These are phyloP conservation scores for Metschnikowia kunwiensis DNA, from an alignment of 805 yeast genomes.

Conservation along the genomic window DNA sequence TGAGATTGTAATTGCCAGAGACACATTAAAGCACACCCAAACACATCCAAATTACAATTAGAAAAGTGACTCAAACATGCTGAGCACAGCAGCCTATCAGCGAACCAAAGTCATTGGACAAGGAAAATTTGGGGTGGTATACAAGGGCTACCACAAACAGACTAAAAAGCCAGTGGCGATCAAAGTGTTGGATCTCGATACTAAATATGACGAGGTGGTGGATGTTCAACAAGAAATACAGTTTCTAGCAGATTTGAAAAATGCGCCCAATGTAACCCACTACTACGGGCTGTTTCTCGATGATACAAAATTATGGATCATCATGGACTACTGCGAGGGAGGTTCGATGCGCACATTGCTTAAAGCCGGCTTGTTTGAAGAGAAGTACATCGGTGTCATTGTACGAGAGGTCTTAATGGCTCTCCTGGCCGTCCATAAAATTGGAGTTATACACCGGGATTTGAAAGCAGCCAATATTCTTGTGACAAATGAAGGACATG, in stretches of 20 bases:
- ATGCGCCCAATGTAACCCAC: slow-evolving; percentile 87
- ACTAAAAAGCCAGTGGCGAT: slow-evolving; percentile 86
- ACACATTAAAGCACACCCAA: too few species aligned
- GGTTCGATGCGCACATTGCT: slow-evolving; percentile 86
- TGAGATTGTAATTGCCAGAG: too few species aligned
- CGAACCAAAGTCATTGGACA: slow-evolving; percentile 90
- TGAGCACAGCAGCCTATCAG: slow-evolving; percentile 42
- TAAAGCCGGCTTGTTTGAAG: slow-evolving; percentile 86
- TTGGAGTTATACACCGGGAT: slow-evolving; percentile 94
- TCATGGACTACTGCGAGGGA: slow-evolving; percentile 97
- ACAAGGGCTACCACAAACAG: slow-evolving; percentile 71
- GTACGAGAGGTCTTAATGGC: slow-evolving; percentile 80
- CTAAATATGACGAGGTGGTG: slow-evolving; percentile 88
- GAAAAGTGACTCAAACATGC: slow-evolving; percentile 8
- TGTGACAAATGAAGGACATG: slow-evolving; percentile 83
- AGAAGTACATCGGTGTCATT: slow-evolving; percentile 76
- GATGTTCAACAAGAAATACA: slow-evolving; percentile 94
- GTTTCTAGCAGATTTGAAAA: slow-evolving; percentile 75
- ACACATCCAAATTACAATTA: background rate
- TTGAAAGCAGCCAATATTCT: slow-evolving; percentile 94
- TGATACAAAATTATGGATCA: slow-evolving; percentile 93
- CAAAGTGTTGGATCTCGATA: slow-evolving; percentile 87
- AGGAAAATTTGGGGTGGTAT: slow-evolving; percentile 96
- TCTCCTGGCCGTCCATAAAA: slow-evolving; percentile 73
- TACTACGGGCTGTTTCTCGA: slow-evolving; percentile 85